Evolutionary conservation across 371 early-diverging fungal species (phyloP).

Genomic region (Rhizopus microsporus): DNA sequence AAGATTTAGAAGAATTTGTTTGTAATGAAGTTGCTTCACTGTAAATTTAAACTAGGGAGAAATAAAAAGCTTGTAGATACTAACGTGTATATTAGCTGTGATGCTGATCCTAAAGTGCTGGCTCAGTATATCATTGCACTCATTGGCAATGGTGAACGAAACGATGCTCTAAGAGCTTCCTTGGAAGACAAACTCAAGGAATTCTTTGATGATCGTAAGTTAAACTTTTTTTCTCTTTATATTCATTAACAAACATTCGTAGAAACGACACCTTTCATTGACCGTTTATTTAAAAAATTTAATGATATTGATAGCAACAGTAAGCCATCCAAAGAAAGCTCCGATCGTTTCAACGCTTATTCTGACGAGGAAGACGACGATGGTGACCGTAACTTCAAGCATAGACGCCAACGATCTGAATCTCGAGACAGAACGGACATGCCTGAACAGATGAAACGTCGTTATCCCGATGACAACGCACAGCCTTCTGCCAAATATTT

Average conservation of each 20-base stretch:
- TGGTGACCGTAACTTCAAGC: slow-evolving; percentile 75
- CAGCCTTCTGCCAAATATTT: slow-evolving; percentile 25
- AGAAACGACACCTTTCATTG: slow-evolving; percentile 74
- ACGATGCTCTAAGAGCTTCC: slow-evolving; percentile 36
- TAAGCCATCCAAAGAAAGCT: background rate
- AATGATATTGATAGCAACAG: slow-evolving; percentile 21
- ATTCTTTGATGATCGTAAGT: slow-evolving; percentile 63
- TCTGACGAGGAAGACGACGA: slow-evolving; percentile 63
- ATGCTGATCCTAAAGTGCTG: slow-evolving; percentile 77
- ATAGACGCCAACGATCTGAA: slow-evolving; percentile 60
- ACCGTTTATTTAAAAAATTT: slow-evolving; percentile 58
- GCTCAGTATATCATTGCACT: slow-evolving; percentile 83
- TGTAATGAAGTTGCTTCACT: slow-evolving; percentile 50
- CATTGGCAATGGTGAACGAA: slow-evolving; percentile 64
- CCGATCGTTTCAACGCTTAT: slow-evolving; percentile 45
- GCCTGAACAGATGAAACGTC: slow-evolving; percentile 28
- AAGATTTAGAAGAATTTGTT: slow-evolving; percentile 48
- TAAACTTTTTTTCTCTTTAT: background rate
- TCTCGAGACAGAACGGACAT: slow-evolving; percentile 33
- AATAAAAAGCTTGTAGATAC: background rate
- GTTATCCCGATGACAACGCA: slow-evolving; percentile 23
- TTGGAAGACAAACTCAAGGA: slow-evolving; percentile 53
- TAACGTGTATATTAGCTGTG: slow-evolving; percentile 57
- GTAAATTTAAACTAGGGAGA: slow-evolving; percentile 35
- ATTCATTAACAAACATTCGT: slow-evolving; percentile 1